A percentile compares a stretch with the other conserved stretches of the same genome.
Conservation (phyloP, 1,284 basidiomycete species). For the Pisolithus thermaeus region DNA sequence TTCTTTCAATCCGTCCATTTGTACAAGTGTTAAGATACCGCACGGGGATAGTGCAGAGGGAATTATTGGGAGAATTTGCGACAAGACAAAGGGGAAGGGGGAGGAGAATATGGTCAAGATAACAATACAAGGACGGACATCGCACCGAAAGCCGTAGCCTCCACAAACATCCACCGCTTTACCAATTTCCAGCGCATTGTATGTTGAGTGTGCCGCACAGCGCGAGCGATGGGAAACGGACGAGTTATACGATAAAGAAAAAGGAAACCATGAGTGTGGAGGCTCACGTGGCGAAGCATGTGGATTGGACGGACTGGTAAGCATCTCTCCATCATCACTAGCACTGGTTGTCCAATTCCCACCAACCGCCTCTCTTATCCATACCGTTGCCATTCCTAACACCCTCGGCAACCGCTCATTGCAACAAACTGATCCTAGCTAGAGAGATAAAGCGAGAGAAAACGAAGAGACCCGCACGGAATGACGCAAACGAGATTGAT, state of each 20-base stretch:
- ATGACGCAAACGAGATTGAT: background rate
- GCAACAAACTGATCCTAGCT: background rate
- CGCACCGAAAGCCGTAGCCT: constrained; percentile 5
- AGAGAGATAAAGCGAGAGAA: background rate
- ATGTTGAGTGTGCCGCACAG: background rate
- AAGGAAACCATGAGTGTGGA: background rate
- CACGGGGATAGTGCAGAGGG: background rate
- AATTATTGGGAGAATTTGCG: background rate
- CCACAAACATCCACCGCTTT: no score
- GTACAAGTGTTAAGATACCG: constrained; percentile 4
- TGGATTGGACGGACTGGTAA: constrained; percentile 13
- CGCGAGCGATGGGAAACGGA: background rate
- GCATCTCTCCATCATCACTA: constrained; percentile 5
- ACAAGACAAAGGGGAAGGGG: background rate
- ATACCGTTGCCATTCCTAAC: background rate
- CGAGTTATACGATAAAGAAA: constrained; percentile 1
- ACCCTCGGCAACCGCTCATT: background rate
- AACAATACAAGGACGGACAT: background rate
- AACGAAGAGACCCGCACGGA: background rate
- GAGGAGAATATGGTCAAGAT: background rate
- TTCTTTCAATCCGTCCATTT: background rate
- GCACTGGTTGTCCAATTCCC: background rate
- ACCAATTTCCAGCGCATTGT: background rate
- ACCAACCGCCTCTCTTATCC: no score
- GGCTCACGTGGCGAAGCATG: constrained; percentile 4